These are phyloP conservation scores for Fusarium ambrosium DNA, from an alignment of 2,329 filamentous ascomycete species.

Conservation along the genomic window DNA sequence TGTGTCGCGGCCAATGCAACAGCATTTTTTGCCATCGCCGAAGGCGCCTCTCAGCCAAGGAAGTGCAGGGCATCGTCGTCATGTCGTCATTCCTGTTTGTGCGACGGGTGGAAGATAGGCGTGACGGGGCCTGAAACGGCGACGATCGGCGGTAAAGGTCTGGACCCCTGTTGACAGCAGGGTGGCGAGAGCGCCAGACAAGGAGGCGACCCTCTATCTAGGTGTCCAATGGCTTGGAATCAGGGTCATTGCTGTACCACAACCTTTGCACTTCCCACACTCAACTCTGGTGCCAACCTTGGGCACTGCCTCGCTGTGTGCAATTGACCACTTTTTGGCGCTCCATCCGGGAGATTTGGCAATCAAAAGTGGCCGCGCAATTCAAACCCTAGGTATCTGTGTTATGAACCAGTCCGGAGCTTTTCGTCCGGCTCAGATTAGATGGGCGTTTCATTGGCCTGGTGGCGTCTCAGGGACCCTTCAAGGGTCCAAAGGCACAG, in stretches of 20 bases:
- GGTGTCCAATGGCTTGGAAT: slow-evolving; percentile 34
- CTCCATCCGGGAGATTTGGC: slow-evolving; percentile 3
- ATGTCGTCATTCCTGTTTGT: slow-evolving; percentile 43
- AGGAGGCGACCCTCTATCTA: slow-evolving; percentile 29
- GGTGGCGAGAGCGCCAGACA: slow-evolving; percentile 41
- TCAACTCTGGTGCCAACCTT: slow-evolving; percentile 20
- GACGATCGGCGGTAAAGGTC: slow-evolving; percentile 38
- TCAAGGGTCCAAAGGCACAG: slow-evolving; percentile 40
- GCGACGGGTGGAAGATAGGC: slow-evolving; percentile 33
- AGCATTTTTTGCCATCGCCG: slow-evolving; percentile 14
- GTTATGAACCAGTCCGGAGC: slow-evolving; percentile 37
- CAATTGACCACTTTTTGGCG: slow-evolving; percentile 11
- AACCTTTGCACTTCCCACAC: slow-evolving; percentile 31
- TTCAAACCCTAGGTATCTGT: slow-evolving; percentile 22
- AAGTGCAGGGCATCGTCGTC: slow-evolving; percentile 33
- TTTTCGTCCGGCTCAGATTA: slow-evolving; percentile 36
- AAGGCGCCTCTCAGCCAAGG: slow-evolving; percentile 22
- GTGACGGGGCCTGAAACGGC: slow-evolving; percentile 32
- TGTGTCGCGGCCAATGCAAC: slow-evolving; percentile 13
- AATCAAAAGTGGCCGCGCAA: slow-evolving; percentile 1
- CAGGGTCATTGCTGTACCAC: slow-evolving; percentile 31
- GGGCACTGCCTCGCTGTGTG: background rate
- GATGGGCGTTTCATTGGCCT: slow-evolving; percentile 33
- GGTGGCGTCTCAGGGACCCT: slow-evolving; percentile 23
- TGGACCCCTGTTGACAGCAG: slow-evolving; percentile 40